A percentile compares a stretch with the other conserved stretches of the same genome.
Conservation (phyloP, 2,329 filamentous ascomycete genomes). For the Ascochyta rabiei region DNA sequence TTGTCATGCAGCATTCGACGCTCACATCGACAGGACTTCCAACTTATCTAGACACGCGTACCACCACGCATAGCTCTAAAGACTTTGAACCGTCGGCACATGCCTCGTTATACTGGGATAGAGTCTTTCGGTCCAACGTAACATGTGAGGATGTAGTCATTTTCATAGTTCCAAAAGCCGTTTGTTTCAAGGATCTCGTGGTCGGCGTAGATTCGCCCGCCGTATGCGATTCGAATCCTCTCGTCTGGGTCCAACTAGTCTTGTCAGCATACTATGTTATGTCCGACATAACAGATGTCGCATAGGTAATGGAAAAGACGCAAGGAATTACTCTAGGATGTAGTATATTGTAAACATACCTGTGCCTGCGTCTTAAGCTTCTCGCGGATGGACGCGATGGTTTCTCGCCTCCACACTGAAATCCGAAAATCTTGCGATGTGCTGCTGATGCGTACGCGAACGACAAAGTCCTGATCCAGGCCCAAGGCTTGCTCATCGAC, state of each 20-base stretch:
- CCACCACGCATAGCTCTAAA: not conserved
- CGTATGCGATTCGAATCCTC: slow-evolving; percentile 74
- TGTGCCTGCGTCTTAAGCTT: slow-evolving; percentile 10
- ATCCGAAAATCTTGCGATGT: not conserved
- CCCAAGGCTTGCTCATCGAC: slow-evolving; percentile 10
- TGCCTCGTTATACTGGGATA: not conserved
- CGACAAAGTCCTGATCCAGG: slow-evolving; percentile 3
- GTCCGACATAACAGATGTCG: not conserved
- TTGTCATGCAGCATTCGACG: not conserved
- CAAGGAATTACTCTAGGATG: not conserved
- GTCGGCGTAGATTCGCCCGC: slow-evolving; percentile 80
- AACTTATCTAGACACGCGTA: not conserved
- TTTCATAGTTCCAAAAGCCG: slow-evolving; percentile 71
- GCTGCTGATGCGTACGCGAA: slow-evolving; percentile 8
- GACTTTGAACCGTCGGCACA: not conserved
- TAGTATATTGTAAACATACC: slow-evolving; percentile 3
- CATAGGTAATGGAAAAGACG: no score
- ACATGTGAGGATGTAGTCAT: slow-evolving; percentile 62
- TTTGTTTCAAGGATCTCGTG: slow-evolving; percentile 68
- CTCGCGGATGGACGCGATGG: slow-evolving; percentile 8
- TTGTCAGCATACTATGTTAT: slow-evolving; percentile 10
- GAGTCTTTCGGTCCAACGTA: not conserved
- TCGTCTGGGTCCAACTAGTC: slow-evolving; percentile 61
- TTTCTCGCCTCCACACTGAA: not conserved
- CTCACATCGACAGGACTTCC: not conserved